Evolutionary conservation across 2,329 filamentous ascomycete genomes (phyloP).

Genomic region (Aspergillus carbonarius): DNA sequence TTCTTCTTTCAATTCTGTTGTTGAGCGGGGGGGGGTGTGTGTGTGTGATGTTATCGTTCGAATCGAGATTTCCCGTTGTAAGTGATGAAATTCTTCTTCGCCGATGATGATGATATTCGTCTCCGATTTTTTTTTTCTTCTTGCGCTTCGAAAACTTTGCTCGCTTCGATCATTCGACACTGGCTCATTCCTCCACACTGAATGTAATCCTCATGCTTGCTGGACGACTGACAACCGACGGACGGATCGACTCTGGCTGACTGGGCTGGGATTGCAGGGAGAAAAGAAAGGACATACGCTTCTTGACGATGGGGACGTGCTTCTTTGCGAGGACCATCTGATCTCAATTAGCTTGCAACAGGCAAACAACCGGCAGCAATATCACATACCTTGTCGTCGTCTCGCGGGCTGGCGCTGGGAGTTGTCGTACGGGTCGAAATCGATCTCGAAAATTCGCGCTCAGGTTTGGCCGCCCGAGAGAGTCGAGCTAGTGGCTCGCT

Average conservation of each 20-base stretch:
- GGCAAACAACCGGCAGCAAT: background rate
- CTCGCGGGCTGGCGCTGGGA: slow-evolving; percentile 44
- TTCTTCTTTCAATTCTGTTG: background rate
- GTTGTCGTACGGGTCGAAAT: slow-evolving; percentile 43
- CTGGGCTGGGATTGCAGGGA: background rate
- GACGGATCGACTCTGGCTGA: background rate
- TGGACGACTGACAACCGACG: background rate
- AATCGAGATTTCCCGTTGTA: background rate
- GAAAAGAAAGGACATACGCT: slow-evolving; percentile 70
- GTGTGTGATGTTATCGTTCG: background rate
- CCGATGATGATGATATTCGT: background rate
- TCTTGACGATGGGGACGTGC: slow-evolving; percentile 99
- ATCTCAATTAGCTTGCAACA: slow-evolving; percentile 15
- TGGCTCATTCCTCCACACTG: background rate
- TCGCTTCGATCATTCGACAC: background rate
- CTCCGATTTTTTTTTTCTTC: background rate
- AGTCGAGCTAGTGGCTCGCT: slow-evolving; percentile 35
- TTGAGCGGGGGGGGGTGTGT: too few relatives aligned
- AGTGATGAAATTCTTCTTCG: background rate
- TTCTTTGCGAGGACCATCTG: slow-evolving; percentile 98
- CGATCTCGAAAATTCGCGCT: slow-evolving; percentile 43
- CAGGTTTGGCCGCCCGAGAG: slow-evolving; percentile 32
- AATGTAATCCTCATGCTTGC: background rate
- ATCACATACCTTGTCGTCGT: slow-evolving; percentile 46
- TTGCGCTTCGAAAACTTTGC: background rate